Base-by-base conservation (phyloP, 306 rosid genomes). In the Morella rubra region DNA sequence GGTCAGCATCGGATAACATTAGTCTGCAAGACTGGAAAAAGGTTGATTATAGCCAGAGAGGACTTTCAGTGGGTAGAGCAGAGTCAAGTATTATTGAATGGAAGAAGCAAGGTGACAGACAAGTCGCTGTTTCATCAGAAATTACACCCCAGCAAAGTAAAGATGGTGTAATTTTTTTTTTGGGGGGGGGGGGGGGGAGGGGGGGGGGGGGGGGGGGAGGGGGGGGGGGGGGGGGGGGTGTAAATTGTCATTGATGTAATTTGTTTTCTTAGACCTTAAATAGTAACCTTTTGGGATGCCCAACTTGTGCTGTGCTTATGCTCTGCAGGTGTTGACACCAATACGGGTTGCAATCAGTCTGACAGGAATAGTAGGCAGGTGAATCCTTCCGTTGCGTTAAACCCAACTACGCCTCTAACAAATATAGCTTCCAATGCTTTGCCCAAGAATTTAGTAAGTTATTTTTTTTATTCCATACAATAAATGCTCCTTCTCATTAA, bases 401-500 rank as follows among this genome's bases (percentile, higher is more conserved):
- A 76, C 80, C 86, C 72, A 84, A 80, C 73, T 81, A 56, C 73
- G 7, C 50, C 80, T 81, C 87, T 82, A 1, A 83, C 74, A 82
- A 84, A 81, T 85, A 49, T 77, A 69, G 76, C 69, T 72, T 80
- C 91, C 73, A 86, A 37, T 77, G 67, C 64, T 70, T 70, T 80
- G 61, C 83, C 82, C 46, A 77, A 77, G 72, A 81, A 82, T 46
- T 56, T 76, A 8, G 98, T 90, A 89, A 90, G 98, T 83, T 79
- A 67, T 22, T 72, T 55, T 67, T 72, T 76, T 62, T 62, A 37
- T 69, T 22, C 37, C 37, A 18, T 70, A 47, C 49, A 14, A 51
- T 50, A 73, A 66, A 76, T 79, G 22, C 73, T 70, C 53, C 74
- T 74, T 52, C 46, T 87, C 49, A 14, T 64, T 62, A 59, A 68